Conservation (phyloP, 225 moss, liverwort and hornwort genomes). For the Pleurozium schreberi region DNA sequence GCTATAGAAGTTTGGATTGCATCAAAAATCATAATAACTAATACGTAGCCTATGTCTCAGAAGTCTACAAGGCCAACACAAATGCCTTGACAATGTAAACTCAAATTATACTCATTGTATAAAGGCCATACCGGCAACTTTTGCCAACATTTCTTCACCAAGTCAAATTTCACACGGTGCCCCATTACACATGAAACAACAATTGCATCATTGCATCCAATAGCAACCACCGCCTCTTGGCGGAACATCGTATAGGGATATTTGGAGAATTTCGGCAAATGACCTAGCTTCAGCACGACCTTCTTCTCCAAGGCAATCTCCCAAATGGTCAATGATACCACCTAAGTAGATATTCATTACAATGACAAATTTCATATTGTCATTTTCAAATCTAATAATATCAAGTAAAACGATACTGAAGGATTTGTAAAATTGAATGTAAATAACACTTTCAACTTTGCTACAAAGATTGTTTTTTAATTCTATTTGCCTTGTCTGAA, state of each 20-base stretch:
- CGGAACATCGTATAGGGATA: fast-evolving
- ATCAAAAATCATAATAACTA: neutral
- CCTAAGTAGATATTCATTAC: neutral
- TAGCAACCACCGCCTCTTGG: neutral
- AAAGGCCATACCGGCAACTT: neutral
- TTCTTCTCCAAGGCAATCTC: neutral
- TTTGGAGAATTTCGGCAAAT: neutral
- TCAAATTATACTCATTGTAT: neutral
- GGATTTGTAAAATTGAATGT: neutral
- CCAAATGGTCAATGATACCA: neutral
- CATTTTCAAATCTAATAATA: neutral
- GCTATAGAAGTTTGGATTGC: neutral
- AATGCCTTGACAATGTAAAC: neutral
- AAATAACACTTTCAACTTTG: neutral
- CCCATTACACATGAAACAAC: neutral
- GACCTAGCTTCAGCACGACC: neutral
- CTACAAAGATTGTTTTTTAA: neutral
- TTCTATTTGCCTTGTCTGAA: neutral
- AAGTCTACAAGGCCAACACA: neutral
- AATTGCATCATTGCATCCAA: neutral
- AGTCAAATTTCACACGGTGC: neutral
- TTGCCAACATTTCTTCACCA: too few species aligned
- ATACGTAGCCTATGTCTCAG: neutral
- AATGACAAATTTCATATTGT: neutral
- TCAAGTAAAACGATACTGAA: too few species aligned